These are phyloP conservation scores for Edaphochlamys debaryana DNA, from an alignment of 139 green algal species.

Conservation along the genomic window DNA sequence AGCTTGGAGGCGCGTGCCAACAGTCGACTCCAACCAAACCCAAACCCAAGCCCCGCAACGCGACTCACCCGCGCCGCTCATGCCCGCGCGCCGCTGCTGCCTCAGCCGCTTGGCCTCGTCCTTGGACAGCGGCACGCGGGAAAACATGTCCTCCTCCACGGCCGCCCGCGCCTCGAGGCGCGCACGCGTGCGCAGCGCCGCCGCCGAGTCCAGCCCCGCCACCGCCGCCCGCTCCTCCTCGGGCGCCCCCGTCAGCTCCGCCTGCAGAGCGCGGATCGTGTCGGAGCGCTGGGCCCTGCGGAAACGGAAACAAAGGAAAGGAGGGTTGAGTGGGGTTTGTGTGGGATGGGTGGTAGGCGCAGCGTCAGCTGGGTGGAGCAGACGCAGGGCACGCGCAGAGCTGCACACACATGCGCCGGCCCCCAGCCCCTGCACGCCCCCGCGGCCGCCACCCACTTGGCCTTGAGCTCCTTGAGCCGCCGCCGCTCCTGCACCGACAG, in stretches of 20 bases:
- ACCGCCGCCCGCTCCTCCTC: constrained; percentile 74
- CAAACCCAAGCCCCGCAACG: too few relatives aligned
- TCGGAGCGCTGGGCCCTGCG: constrained; percentile 66
- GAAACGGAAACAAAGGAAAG: too few relatives aligned
- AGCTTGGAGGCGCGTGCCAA: too few relatives aligned
- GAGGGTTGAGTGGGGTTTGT: neutral
- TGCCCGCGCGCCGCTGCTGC: constrained; percentile 42
- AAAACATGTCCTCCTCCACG: constrained; percentile 93
- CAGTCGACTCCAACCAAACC: too few relatives aligned
- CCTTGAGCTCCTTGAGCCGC: constrained; percentile 34
- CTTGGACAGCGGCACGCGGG: constrained; percentile 83
- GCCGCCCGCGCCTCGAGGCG: constrained; percentile 78
- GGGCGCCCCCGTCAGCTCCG: constrained; percentile 77
- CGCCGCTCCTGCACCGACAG: constrained; percentile 24
- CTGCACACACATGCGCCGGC: too few relatives aligned
- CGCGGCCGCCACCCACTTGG: neutral
- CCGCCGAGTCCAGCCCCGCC: constrained; percentile 45
- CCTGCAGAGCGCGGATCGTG: constrained; percentile 74
- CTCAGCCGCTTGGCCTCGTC: constrained; percentile 86
- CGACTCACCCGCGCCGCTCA: constrained; percentile 36
- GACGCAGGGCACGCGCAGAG: too few relatives aligned
- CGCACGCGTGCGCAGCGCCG: constrained; percentile 65
- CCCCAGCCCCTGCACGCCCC: too few relatives aligned
- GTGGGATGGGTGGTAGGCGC: neutral
- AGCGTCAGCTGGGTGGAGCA: too few relatives aligned